Evolutionary conservation across 2,329 filamentous ascomycete species (phyloP), one percentile per base, ranked within the genome.

Genomic region (Trichoderma sp.): DNA sequence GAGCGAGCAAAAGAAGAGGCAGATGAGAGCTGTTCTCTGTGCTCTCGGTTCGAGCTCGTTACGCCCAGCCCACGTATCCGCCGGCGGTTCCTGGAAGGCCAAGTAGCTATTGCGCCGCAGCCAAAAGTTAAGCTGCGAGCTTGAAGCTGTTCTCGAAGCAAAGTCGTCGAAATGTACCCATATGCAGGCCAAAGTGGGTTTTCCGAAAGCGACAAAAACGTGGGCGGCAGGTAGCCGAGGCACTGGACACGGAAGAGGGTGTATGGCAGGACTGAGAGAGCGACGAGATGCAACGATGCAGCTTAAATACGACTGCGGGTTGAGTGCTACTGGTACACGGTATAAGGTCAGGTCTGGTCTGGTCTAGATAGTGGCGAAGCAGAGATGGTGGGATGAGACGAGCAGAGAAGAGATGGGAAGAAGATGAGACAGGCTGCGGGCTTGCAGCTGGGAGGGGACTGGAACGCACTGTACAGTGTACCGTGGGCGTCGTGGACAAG

Each of bases 291-390:
- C n/a, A 14, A 58, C 34, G 49, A 68, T 51, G 21, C 4, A 43
- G 37, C 37, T 43, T 43, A 46, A 51, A 52, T 59, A 37, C 30
- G 24, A 26, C 24, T 51, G 64, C 21, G 51, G 55, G 34, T 30
- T 43, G 37, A 43, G 37, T 18, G 16, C 37, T 43, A 43, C 37
- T 32, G 32, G 32, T 32, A 32, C 32, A 43, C 37, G 37, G 37
- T 43, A 43, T 43, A 18, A 16, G 37, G 14, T 43, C 14, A 16
- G 37, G 14, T 43, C 14, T 43, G 32, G 32, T 32, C 32, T 32
- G 32, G 32, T 43, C 37, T 43, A 43, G 37, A 37, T 60, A 69
- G 54, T 64, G 67, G 67, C 67, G 67, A 43, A 43, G 37, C 37
- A 43, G 37, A 43, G 37, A 43, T 18, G 37, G 18, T 28, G 55